Conservation (phyloP, 179 eudicot genomes). For the Beta macrorhiza region DNA sequence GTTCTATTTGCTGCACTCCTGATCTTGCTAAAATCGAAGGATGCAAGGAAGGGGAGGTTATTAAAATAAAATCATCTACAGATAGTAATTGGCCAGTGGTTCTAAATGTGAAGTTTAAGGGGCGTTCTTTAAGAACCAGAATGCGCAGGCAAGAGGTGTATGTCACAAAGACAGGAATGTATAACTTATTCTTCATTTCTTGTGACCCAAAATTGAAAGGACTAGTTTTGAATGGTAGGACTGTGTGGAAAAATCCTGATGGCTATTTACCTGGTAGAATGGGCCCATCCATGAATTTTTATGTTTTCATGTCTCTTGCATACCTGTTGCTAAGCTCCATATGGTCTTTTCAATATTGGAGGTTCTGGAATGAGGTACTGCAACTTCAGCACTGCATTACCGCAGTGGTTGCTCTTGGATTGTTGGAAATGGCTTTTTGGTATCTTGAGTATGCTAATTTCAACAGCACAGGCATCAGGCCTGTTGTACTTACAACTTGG, state of each 20-base stretch:
- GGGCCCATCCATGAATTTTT: conserved; percentile 92
- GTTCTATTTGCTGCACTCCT: conserved; percentile 94
- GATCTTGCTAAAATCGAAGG: conserved; percentile 98
- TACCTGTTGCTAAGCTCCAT: conserved; percentile 62
- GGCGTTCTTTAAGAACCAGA: conserved; percentile 47
- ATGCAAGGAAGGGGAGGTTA: conserved; percentile 90
- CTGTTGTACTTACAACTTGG: conserved; percentile 77
- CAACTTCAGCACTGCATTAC: conserved; percentile 90
- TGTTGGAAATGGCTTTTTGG: conserved; percentile 89
- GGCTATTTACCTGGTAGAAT: conserved; percentile 97
- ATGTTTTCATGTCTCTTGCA: conserved; percentile 68
- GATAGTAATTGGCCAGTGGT: conserved; percentile 73
- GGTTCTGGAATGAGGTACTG: conserved; percentile 82
- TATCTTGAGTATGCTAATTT: conserved; percentile 87
- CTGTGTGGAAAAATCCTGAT: conserved; percentile 91
- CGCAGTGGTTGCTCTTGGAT: conserved; percentile 73
- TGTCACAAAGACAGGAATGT: conserved; percentile 88
- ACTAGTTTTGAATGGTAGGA: conserved; percentile 65
- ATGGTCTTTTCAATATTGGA: conserved; percentile 78
- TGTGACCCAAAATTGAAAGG: conserved; percentile 86
- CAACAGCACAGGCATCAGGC: conserved; percentile 78
- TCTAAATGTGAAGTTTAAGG: conserved; percentile 65
- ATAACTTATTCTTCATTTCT: conserved; percentile 86
- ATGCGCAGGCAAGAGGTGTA: conserved; percentile 59
- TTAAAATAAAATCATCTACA: conserved; percentile 63